Conservation (phyloP, 2,329 filamentous ascomycete species). For the Colletotrichum graminicola region DNA sequence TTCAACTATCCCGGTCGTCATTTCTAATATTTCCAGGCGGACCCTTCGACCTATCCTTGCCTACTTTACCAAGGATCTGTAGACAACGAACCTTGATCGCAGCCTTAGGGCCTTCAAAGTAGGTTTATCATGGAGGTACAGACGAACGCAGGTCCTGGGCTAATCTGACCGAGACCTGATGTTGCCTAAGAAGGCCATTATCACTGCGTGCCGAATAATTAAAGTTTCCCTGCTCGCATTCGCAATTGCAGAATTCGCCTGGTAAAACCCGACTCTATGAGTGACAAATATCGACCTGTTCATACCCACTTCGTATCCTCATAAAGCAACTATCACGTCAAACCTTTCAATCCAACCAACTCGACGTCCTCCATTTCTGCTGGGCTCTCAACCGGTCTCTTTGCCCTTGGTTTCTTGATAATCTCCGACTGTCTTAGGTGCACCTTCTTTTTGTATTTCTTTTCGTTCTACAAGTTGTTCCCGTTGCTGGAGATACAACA, state of each 20-base stretch:
- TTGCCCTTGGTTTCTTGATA: neutral
- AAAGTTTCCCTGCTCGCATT: neutral
- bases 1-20: neutral
- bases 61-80: too few relatives aligned
- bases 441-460: neutral
- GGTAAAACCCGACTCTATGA: neutral
- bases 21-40: neutral
- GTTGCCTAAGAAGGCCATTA: neutral
- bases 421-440: neutral
- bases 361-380: neutral
- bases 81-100: neutral
- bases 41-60: neutral
- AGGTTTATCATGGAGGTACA: neutral
- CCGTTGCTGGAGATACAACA: neutral
- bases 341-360: neutral
- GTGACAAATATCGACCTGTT: neutral
- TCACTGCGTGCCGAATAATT: neutral
- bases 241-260: neutral
- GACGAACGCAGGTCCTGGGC: neutral
- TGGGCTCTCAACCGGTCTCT: neutral
- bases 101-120: neutral
- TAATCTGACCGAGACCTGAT: neutral
- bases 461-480: neutral
- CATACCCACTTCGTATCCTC: neutral
- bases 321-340: too few relatives aligned